Evolutionary conservation across 2,329 filamentous ascomycete genomes (phyloP).

Genomic region (Hypoxylon rubiginosum): DNA sequence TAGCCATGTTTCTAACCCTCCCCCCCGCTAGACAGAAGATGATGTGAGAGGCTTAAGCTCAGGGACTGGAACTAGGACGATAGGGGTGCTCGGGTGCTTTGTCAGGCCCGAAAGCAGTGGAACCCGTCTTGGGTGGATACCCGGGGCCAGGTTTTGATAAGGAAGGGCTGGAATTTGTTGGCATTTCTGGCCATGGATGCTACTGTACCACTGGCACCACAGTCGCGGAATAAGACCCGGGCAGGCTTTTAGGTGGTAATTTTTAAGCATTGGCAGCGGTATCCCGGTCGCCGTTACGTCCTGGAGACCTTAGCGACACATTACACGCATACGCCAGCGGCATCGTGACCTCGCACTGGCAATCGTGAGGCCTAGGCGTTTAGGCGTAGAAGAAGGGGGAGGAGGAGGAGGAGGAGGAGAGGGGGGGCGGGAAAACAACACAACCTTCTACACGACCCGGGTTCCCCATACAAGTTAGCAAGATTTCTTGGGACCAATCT

Average conservation of each 20-base stretch:
- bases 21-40: conserved; percentile 15
- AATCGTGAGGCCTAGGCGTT: conserved; percentile 24
- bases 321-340: conserved; percentile 37
- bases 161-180: conserved; percentile 37
- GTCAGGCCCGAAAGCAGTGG: conserved; percentile 21
- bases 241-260: conserved; percentile 35
- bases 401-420: neutral
- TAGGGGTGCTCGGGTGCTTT: conserved; percentile 21
- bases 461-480: conserved; percentile 25
- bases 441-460: conserved; percentile 22
- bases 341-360: conserved; percentile 37
- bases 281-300: conserved; percentile 42
- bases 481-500: conserved; percentile 14
- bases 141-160: conserved; percentile 34
- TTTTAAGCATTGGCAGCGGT: conserved; percentile 43
- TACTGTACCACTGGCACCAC: conserved; percentile 34
- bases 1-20: conserved; percentile 9
- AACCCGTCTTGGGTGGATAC: conserved; percentile 33
- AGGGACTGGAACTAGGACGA: conserved; percentile 5
- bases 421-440: neutral
- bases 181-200: conserved; percentile 29
- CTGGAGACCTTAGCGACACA: conserved; percentile 38
- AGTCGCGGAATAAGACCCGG: conserved; percentile 35
- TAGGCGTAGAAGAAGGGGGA: neutral
- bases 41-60: conserved; percentile 18